Conservation (phyloP, 164 flowering plant species). For the Berberis vulgaris region DNA sequence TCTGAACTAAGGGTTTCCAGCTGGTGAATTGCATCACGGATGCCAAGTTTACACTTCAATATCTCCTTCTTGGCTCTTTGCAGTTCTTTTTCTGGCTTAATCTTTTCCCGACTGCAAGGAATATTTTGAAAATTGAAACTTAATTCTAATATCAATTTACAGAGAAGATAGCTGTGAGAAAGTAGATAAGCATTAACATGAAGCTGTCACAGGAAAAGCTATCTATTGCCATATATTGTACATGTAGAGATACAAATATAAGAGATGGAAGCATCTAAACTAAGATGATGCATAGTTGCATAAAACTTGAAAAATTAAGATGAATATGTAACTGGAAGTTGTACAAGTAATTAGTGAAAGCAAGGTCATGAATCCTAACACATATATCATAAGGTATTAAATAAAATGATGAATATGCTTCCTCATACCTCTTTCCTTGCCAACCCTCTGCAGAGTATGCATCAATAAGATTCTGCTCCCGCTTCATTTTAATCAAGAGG, state of each 20-base stretch:
- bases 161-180: neutral
- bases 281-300: no score
- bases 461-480: conserved; percentile 92
- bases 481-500: conserved; percentile 76
- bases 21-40: conserved; percentile 82
- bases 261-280: neutral
- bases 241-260: neutral
- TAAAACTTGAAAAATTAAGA: no score
- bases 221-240: neutral
- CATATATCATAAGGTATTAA: no score
- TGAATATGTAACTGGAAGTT: no score
- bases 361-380: no score
- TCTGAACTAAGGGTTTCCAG: conserved; percentile 67
- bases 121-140: conserved; percentile 1
- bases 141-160: neutral
- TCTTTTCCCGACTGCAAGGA: conserved; percentile 79
- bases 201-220: neutral
- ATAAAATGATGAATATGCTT: no score
- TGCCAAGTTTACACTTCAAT: conserved; percentile 78
- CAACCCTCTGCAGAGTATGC: conserved; percentile 97
- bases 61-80: conserved; percentile 85
- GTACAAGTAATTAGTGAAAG: no score
- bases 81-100: conserved; percentile 84
- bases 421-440: conserved; percentile 90
- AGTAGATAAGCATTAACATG: neutral